Evolutionary conservation across 208 protist species (phyloP).

Genomic region (Crithidia brevicula): DNA sequence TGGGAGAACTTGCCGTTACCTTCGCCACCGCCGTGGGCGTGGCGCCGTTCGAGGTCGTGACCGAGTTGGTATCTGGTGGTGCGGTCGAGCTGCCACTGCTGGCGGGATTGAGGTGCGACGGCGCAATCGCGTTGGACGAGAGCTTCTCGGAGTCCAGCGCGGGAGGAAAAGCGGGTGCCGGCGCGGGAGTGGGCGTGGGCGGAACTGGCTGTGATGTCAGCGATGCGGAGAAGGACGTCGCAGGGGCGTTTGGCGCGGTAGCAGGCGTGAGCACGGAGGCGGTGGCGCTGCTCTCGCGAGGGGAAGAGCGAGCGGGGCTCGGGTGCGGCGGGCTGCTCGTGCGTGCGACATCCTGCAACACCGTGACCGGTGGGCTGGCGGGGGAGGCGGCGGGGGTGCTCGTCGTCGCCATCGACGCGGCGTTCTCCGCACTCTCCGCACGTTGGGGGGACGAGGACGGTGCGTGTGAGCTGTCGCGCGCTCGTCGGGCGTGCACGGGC

Average conservation of each 20-base stretch:
- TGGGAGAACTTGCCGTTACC: background rate
- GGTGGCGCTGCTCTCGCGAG: too few relatives aligned
- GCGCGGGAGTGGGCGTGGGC: background rate
- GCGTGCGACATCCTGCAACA: background rate
- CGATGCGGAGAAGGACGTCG: background rate
- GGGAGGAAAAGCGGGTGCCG: background rate
- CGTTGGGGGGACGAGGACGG: background rate
- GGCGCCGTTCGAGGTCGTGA: background rate
- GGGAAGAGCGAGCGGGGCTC: background rate
- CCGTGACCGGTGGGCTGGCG: background rate
- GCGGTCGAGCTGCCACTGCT: conserved; percentile 14
- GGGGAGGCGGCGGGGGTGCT: background rate
- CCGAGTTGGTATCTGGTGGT: background rate
- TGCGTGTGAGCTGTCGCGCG: conserved; percentile 10
- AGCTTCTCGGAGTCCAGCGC: conserved; percentile 6
- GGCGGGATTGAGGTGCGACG: background rate
- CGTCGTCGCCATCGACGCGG: too few relatives aligned
- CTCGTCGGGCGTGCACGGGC: conserved; percentile 9
- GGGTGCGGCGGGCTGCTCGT: background rate
- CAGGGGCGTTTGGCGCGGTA: too few relatives aligned
- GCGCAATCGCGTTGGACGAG: background rate
- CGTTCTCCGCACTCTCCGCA: background rate
- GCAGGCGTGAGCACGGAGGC: too few relatives aligned
- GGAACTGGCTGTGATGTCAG: too few relatives aligned
- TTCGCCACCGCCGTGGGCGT: conserved; percentile 2